A percentile compares a stretch with the other conserved stretches of the same genome.
phyloP scores from a whole-genome alignment of 192 early-diverging fungal genomes.

The Coemansia sp. region DNA sequence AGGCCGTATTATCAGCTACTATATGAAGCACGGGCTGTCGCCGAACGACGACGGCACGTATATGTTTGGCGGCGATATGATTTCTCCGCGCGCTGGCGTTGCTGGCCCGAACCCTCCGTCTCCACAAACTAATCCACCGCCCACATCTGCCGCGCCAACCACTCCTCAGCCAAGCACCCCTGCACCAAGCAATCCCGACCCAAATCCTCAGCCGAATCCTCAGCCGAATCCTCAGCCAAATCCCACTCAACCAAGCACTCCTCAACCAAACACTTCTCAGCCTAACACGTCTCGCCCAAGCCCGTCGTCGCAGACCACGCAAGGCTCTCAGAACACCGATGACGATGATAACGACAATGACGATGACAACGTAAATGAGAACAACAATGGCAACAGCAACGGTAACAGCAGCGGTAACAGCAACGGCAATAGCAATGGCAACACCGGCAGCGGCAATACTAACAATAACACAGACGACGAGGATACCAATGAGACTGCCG shows the following conservation, averaged over 20 bases:
- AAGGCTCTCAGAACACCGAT: background rate
- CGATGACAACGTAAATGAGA: background rate
- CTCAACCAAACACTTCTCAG: background rate
- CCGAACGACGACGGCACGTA: constrained; percentile 8
- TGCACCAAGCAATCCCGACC: background rate
- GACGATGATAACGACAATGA: background rate
- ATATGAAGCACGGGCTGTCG: background rate
- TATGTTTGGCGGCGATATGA: constrained; percentile 31
- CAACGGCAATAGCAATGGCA: background rate
- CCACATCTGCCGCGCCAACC: background rate
- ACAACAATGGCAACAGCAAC: background rate
- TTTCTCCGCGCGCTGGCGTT: background rate
- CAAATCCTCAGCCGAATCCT: background rate
- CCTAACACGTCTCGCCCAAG: background rate
- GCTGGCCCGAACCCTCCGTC: background rate
- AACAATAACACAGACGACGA: no score
- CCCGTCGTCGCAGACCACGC: background rate
- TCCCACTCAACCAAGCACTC: background rate
- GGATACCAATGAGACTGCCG: no score
- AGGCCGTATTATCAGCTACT: constrained; percentile 7
- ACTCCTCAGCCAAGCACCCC: background rate
- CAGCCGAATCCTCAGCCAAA: background rate
- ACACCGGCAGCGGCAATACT: no score
- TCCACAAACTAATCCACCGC: background rate
- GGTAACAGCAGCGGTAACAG: background rate